Conservation (phyloP, 2,329 filamentous ascomycete species). For the Cordyceps fumosorosea region DNA sequence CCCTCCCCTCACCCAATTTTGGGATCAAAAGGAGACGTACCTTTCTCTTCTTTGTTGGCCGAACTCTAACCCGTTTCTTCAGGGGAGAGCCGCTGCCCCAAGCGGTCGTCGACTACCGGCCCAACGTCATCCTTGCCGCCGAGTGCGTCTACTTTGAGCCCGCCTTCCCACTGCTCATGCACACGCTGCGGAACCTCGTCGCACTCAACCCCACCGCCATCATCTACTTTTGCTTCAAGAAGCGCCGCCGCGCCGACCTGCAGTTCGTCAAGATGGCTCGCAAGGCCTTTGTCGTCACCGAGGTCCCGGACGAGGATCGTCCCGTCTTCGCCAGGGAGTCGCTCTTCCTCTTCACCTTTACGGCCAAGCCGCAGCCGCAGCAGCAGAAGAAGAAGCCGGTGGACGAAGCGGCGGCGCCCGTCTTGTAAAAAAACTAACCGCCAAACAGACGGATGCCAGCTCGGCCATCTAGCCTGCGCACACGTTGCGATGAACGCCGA, state of each 20-base stretch:
- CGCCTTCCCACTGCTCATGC: slow-evolving; percentile 79
- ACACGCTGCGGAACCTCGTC: slow-evolving; percentile 70
- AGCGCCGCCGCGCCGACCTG: slow-evolving; percentile 72
- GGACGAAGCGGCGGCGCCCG: not conserved
- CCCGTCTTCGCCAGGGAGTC: slow-evolving; percentile 49
- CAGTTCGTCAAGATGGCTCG: slow-evolving; percentile 66
- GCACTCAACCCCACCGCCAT: slow-evolving; percentile 59
- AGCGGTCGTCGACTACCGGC: slow-evolving; percentile 48
- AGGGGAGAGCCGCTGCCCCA: slow-evolving; percentile 57
- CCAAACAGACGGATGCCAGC: not conserved
- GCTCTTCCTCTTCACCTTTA: slow-evolving; percentile 56
- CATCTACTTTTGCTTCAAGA: slow-evolving; percentile 89
- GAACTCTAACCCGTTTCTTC: not conserved
- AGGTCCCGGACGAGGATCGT: slow-evolving; percentile 56
- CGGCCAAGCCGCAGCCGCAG: slow-evolving; percentile 26
- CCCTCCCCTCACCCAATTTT: too few species aligned
- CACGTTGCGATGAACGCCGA: not conserved
- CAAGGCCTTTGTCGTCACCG: slow-evolving; percentile 58
- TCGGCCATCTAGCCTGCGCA: not conserved
- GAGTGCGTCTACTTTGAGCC: slow-evolving; percentile 98
- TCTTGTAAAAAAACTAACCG: not conserved
- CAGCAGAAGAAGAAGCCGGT: not conserved
- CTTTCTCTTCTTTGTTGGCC: too few species aligned
- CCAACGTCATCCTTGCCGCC: slow-evolving; percentile 82
- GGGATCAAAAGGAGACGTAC: too few species aligned